phyloP scores from a whole-genome alignment of 179 eudicot genomes.

The Sideroxylon spinosum region DNA sequence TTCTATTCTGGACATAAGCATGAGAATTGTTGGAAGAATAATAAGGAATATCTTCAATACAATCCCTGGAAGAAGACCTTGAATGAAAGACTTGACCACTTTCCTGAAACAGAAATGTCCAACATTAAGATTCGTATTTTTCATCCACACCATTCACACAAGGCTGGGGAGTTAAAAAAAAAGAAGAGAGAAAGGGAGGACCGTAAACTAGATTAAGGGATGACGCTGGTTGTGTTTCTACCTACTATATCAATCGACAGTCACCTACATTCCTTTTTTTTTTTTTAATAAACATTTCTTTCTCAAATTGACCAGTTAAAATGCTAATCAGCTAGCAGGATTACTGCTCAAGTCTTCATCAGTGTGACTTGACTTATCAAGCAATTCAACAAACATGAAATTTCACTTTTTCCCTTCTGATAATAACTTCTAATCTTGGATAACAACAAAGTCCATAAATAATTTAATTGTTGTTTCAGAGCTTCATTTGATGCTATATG shows the following conservation, averaged over 20 bases:
- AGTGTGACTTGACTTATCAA: no score
- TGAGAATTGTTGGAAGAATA: constrained; percentile 65
- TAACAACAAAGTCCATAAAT: neutral
- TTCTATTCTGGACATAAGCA: constrained; percentile 85
- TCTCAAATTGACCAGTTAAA: no score
- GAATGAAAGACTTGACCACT: constrained; percentile 51
- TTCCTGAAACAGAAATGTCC: constrained; percentile 38
- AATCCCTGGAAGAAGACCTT: constrained; percentile 91
- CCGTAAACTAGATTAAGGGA: no score
- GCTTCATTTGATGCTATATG: neutral
- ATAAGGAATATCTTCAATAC: constrained; percentile 76
- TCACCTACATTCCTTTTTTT: no score
- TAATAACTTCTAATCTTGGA: neutral
- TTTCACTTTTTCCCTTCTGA: no score
- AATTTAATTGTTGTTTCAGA: neutral
- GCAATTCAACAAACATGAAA: no score
- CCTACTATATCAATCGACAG: no score
- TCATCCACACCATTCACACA: neutral
- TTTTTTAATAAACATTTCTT: no score
- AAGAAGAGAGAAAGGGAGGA: neutral
- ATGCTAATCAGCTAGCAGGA: no score
- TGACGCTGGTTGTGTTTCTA: no score
- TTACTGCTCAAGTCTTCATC: no score
- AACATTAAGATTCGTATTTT: neutral
- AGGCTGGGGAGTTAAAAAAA: neutral